Percentiles rank a stretch among this genome's conserved stretches.
These are phyloP conservation scores for Delphinella strobiligena DNA, from an alignment of 2,329 filamentous ascomycete species.

Conservation along the genomic window DNA sequence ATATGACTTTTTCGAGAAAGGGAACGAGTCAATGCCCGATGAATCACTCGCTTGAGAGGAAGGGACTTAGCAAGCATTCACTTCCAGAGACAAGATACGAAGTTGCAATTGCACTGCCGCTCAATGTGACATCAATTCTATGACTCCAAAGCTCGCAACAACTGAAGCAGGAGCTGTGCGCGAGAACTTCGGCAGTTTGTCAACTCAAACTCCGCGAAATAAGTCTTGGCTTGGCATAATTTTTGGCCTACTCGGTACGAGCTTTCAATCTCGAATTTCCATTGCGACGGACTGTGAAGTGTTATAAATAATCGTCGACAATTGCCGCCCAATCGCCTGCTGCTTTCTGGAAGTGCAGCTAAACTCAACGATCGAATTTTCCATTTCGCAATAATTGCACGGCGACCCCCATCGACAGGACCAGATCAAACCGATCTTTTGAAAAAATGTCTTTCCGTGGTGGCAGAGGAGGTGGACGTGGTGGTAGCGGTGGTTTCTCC, in stretches of 20 bases:
- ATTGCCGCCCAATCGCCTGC: not conserved
- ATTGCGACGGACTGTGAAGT: too few relatives aligned
- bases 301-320: not conserved
- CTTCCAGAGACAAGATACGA: not conserved
- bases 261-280: too few relatives aligned
- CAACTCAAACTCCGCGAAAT: too few relatives aligned
- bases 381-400: not conserved
- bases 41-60: not conserved
- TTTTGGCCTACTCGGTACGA: too few relatives aligned
- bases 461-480: constrained; percentile 13
- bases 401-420: not conserved
- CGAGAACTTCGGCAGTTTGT: too few relatives aligned
- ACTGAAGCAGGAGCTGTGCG: too few relatives aligned
- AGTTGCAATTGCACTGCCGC: too few relatives aligned
- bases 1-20: not conserved
- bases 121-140: too few relatives aligned
- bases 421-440: not conserved
- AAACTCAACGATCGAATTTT: not conserved
- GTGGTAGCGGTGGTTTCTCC: constrained; percentile 13
- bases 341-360: not conserved
- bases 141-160: too few relatives aligned
- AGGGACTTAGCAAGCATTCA: not conserved
- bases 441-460: constrained; percentile 15
- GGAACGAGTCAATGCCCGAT: not conserved
- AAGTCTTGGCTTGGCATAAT: too few relatives aligned